Base-by-base conservation (phyloP, 768 basidiomycete species). In the Lepiota venenata region DNA sequence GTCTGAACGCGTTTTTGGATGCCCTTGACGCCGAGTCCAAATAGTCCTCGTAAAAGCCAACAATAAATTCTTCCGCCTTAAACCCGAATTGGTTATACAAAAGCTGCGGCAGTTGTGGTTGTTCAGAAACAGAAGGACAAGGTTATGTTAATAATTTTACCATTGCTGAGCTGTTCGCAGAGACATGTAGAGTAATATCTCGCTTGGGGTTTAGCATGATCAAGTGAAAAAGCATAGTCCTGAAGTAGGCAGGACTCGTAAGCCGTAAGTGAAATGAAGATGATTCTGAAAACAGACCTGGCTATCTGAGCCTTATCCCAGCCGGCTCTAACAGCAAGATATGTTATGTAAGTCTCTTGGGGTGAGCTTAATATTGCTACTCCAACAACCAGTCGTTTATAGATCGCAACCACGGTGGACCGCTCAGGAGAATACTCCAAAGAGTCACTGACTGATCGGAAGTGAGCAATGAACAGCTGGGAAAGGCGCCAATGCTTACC, bases 51-150 rank as follows among this genome's bases (percentile, higher is more conserved):
- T 93, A 93, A 61, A 93, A 92, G 16, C 87, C 88, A 18, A 81
- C 82, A 18, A 92, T 77, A 56, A 91, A 91, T 63, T 88, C 88
- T 68, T 92, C 90, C 0, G 88, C 87, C 60, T 93, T 92, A 76
- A 93, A 91, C 22, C 91, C 90, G 61, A 93, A 91, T 47, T 83
- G 84, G 58, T 93, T 92, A 69, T 92, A 93, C 15, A 93, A 67
- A 3, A 91, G 69, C 89, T 91, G 42, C 11, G 21, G 21, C 27
- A n/a, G 54, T 42, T 38, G 44, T 29, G 41, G 21, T 29, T 42
- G 38, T 40, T 47, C 20, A 51, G 37, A 14, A n/a, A 14, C n/a
- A 6, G 20, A 5, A 16, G 21, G 36, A 27, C 10, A 2, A 39
- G 25, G 16, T 11, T 2, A 18, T 3, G 32, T 42, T n/a, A 48